Base-by-base conservation (phyloP, 2,329 filamentous ascomycete species). In the Leptographium procerum region DNA sequence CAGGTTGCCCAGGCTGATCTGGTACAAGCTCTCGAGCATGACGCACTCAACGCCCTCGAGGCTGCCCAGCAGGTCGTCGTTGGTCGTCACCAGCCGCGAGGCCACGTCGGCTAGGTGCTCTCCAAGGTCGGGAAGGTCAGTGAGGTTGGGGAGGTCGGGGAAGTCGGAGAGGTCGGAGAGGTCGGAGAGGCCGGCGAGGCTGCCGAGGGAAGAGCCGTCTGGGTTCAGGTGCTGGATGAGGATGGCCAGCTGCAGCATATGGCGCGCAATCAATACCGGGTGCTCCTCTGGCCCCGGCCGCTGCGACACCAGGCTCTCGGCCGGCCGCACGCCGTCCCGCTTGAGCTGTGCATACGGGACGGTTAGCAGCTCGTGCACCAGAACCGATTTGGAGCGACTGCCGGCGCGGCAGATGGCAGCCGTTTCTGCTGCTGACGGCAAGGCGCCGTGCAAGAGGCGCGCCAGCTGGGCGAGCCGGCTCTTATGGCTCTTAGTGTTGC, bases 31-130 rank as follows among this genome's bases (percentile, higher is more conserved):
- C 60, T 79, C 73, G 0, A 80, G 67, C 61, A 79, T 69, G n/a
- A 81, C 61, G 55, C 74, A 77, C 57, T 80, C 75, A 7, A 81
- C 63, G 0, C 76, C 76, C 57, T 80, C 77, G 2, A 79, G 55
- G 0, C 72, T 75, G 22, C 65, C 67, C 0, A 75, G 62, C 0
- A 82, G 65, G 1, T 74, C 72, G 52, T 80, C 74, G 24, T 80
- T 72, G 16, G 68, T 70, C 0, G 74, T 77, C 1, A 82, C 71
- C 13, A 70, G 61, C 13, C 64, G 68, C 1, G 57, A 36, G 8
- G 19, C 22, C n/a, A 34, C 34, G 29, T 57, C 55, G 28, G 33
- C 55, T 10, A 63, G 58, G 34, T 45, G 54, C 22, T 19, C 28
- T 51, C 33, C 31, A n/a, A 48, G 28, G 9, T 40, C 52, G 19